Evolutionary conservation across 305 asterid species (phyloP).

Genomic region (Fraxinus baroniana): DNA sequence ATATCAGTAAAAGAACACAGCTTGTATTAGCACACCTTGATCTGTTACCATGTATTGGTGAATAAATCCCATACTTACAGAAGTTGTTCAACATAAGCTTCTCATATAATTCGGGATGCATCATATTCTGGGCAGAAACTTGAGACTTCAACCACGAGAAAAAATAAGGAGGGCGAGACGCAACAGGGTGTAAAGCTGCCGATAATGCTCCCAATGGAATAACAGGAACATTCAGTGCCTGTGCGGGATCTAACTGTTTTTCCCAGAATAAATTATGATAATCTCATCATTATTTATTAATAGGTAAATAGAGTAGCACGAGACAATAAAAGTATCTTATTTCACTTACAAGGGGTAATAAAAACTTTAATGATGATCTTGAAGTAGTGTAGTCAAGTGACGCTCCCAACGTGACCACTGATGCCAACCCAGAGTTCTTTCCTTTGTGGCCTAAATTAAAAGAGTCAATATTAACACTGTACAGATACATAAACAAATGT

Average conservation of each 20-base stretch:
- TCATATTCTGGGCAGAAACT: conserved; percentile 89
- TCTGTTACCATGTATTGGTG: too few species aligned
- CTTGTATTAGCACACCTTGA: not conserved
- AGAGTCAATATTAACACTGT: not conserved
- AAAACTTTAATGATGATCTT: conserved; percentile 66
- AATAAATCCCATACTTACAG: conserved; percentile 39
- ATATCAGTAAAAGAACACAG: not conserved
- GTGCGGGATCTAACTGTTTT: conserved; percentile 87
- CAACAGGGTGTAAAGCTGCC: conserved; percentile 82
- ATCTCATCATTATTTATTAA: not conserved
- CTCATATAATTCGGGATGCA: conserved; percentile 83
- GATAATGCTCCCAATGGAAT: conserved; percentile 87
- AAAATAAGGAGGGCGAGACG: conserved; percentile 71
- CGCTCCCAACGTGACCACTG: conserved; percentile 78
- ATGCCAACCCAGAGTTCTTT: conserved; percentile 26
- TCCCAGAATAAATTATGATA: conserved; percentile 10
- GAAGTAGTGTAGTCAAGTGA: conserved; percentile 88
- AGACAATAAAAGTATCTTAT: conserved; percentile 6
- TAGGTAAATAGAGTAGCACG: conserved; percentile 7
- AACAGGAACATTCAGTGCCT: conserved; percentile 84
- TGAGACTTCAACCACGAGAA: conserved; percentile 75
- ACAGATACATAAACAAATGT: not conserved
- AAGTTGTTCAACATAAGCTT: conserved; percentile 83
- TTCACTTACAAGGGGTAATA: conserved; percentile 78
- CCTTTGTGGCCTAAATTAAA: not conserved